Base-by-base conservation (phyloP, 2,329 filamentous ascomycete species). In the Tricladium varicosporioides region DNA sequence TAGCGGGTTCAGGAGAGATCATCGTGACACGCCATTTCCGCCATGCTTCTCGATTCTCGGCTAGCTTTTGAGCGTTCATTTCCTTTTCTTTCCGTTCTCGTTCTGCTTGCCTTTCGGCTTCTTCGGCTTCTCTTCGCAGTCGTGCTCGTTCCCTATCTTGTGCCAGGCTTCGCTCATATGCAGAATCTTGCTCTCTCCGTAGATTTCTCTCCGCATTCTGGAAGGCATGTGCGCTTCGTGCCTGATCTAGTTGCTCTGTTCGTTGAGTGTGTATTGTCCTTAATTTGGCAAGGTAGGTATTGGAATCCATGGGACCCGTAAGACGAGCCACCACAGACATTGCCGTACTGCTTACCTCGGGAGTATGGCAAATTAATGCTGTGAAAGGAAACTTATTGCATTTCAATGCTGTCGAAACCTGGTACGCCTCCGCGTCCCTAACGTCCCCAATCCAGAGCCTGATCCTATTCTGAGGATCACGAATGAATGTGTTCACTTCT, bases 341-440 rank as follows among this genome's bases (percentile, higher is more conserved):
- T 14, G 91, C 85, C 1, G 91, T 91, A 61, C 87, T 86, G 1
- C 89, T 89, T 59, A 93, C 86, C 63, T 88, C 87, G 0, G 92
- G 92, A 0, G 92, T 96, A 62, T 97, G 87, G 56, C 91, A 92
- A 27, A 97, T 86, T 2, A 97, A 74, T 13, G 88, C 91, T 0
- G 89, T 86, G 70, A 96, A 97, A 9, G 94, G 94, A 67, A 94
- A 97, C 70, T 95, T 96, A 58, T 91, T 96, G 72, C 90, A 94
- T 65, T 87, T 87, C 61, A 97, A 84, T 47, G 92, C 91, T 11
- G 84, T 82, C n/a, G 92, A 86, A 43, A 97, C 91, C 71, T 97
- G 92, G 72, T 95, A 97, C 5, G 93, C 91, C 75, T 99, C 94
- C 2, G 91, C 88, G 71, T 99, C 94, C 61, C 92, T 84, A 0